Evolutionary conservation across 768 basidiomycete genomes (phyloP).

Genomic region (Leccinum imitatum): DNA sequence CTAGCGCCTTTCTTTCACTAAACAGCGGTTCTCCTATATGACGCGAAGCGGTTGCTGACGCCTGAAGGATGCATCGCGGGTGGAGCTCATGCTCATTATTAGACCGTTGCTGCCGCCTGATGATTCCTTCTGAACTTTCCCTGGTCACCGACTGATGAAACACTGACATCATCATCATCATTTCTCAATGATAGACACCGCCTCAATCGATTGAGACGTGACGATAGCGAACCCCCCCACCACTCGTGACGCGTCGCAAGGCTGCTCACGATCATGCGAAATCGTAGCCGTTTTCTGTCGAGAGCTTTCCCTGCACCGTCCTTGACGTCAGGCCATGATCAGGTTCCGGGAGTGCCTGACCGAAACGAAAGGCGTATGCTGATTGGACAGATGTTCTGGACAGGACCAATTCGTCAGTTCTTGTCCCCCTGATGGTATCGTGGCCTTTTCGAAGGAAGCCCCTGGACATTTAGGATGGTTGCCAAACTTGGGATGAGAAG

Average conservation of each 20-base stretch:
- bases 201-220: conserved; percentile 8
- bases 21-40: conserved; percentile 7
- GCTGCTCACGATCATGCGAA: conserved; percentile 4
- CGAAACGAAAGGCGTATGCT: not conserved
- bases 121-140: conserved; percentile 14
- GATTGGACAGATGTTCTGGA: not conserved
- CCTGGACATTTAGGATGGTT: not conserved
- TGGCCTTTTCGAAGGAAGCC: not conserved
- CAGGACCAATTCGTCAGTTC: not conserved
- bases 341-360: not conserved
- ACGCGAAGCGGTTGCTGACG: conserved; percentile 12
- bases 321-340: conserved; percentile 27
- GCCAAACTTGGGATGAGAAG: not conserved
- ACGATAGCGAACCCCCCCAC: conserved; percentile 7
- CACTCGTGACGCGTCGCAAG: not conserved
- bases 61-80: conserved; percentile 6
- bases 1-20: conserved; percentile 6
- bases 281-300: conserved; percentile 12
- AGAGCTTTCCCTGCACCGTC: conserved; percentile 20
- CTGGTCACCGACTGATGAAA: conserved; percentile 4
- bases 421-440: not conserved
- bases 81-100: conserved; percentile 15
- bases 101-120: conserved; percentile 6
- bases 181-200: conserved; percentile 15
- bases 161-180: conserved; percentile 24